A percentile compares a stretch with the other conserved stretches of the same genome.
phyloP scores from a whole-genome alignment of 129 eudicot species.

The Saussurea involucrata region DNA sequence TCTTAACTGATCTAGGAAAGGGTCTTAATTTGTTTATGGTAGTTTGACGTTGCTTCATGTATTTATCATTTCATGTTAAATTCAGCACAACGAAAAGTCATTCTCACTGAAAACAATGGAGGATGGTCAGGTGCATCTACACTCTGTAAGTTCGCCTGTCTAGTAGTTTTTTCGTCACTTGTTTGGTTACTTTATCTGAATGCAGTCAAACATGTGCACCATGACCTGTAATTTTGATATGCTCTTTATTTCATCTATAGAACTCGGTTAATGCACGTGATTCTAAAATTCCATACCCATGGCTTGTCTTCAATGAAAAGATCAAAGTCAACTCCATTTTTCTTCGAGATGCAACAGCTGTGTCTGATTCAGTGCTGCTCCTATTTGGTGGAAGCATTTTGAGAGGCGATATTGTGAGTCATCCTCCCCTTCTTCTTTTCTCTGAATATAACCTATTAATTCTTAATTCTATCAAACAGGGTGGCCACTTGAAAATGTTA shows the following conservation, averaged over 20 bases:
- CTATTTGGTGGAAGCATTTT: slow-evolving; percentile 82
- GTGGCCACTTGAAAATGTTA: slow-evolving; percentile 85
- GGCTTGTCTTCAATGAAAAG: slow-evolving; percentile 95
- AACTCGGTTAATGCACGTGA: slow-evolving; percentile 92
- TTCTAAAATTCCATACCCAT: slow-evolving; percentile 78
- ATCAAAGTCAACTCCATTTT: slow-evolving; percentile 89
- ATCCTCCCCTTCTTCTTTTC: neutral
- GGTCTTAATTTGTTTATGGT: neutral
- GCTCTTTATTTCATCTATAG: slow-evolving; percentile 29
- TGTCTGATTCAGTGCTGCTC: slow-evolving; percentile 85
- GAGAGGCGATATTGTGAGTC: slow-evolving; percentile 66
- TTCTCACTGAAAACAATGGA: slow-evolving; percentile 91
- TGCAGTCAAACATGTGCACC: neutral
- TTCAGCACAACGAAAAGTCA: slow-evolving; percentile 81
- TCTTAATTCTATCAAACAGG: slow-evolving; percentile 33
- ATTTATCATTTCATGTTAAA: neutral
- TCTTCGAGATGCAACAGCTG: slow-evolving; percentile 88
- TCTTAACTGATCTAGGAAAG: neutral
- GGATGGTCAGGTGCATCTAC: slow-evolving; percentile 81
- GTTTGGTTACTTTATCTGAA: neutral
- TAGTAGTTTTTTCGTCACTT: neutral
- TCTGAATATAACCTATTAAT: neutral
- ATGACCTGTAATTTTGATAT: neutral
- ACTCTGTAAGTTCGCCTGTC: slow-evolving; percentile 55
- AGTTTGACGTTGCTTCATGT: neutral